Base-by-base conservation (phyloP, 2,329 filamentous ascomycete genomes). In the Pyricularia pennisetigena region DNA sequence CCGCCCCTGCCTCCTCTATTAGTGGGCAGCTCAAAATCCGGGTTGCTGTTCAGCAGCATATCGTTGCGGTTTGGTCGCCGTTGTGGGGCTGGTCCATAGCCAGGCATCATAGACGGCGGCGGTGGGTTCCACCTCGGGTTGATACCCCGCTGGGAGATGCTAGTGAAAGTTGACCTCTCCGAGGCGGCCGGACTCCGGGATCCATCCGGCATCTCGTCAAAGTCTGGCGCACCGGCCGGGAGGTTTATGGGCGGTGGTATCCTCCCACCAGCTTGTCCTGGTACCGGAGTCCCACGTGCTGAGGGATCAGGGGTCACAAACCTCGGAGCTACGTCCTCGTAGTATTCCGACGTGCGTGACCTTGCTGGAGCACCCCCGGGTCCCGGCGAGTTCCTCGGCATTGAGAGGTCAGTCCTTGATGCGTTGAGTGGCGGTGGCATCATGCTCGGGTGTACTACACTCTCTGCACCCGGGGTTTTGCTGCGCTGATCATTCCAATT, bases 321-420 rank as follows among this genome's bases (percentile, higher is more conserved):
- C 68, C 89, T 91, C 63, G 94, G 93, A 72, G 97, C 93, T 14
- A 97, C 88, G 76, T 98, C 94, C 82, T 98, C 95, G 75, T 96
- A 97, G 79, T 98, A 98, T 70, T 85, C 28, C 35, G 63, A 65
- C 10, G 63, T 65, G 28, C 30, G n/a, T 65, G 30, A 35, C 29
- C 30, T 24, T 65, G 14, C 29, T 3, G 20, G 63, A 23, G 63
- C 63, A 35, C 24, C 63, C 4, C 12, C 41, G n/a, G 41, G 41
- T n/a, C 41, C 41, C 6, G 41, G 41, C n/a, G 41, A 49, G 20
- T 49, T 49, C 41, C 41, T 49, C 4, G 41, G 2, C 5, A 20
- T 49, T 2, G 41, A n/a, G 7, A 49, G 63, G 30, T 12, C 35
- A 20, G n/a, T 30, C n/a, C 30, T 41, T 3, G 28, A 30, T 9